Base-by-base conservation (phyloP, 2,329 filamentous ascomycete species). In the Alternaria sp. region DNA sequence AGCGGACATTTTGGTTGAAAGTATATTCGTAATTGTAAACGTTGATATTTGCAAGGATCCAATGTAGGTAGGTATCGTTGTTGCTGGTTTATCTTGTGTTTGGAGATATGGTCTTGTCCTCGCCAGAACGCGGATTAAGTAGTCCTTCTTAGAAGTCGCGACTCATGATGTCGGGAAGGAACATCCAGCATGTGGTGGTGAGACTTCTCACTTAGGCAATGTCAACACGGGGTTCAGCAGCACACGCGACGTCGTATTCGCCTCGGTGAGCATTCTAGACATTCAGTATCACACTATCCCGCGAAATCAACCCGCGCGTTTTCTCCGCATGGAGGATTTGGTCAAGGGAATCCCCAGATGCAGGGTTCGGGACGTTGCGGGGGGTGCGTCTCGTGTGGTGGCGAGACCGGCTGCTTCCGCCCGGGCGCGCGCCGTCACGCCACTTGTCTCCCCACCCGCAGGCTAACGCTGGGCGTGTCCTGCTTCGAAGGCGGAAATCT, bases 391-490 rank as follows among this genome's bases (percentile, higher is more conserved):
- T 20, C 24, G n/a, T 22, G 30, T 51, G 18, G 55, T 58, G 49
- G 42, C 14, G 49, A 47, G 42, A 54, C 34, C 54, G 55, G 54
- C 54, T 32, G 46, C 14, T 43, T 32, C 58, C 61, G 61, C 34
- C 34, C 32, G 32, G 12, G 32, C 32, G 32, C 14, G 32, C 32
- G 12, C 38, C 22, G 14, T 59, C 56, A 59, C 61, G 53, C 56
- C 60, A 62, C 26, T 11, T 55, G 36, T 61, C 58, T 60, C 53
- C 24, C 63, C 60, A 65, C 57, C 24, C 32, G 11, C 48, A 34
- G 14, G 32, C 7, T 8, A 8, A 24, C 38, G 18, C 32, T 16
- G 24, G 3, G 11, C 9, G 34, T 44, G 57, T 42, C 55, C 55
- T 53, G 46, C 20, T 42, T 30, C 38, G 18, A 11, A 14, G 2